Evolutionary conservation across 768 basidiomycete species (phyloP).

Genomic region (Podaxis sp.): DNA sequence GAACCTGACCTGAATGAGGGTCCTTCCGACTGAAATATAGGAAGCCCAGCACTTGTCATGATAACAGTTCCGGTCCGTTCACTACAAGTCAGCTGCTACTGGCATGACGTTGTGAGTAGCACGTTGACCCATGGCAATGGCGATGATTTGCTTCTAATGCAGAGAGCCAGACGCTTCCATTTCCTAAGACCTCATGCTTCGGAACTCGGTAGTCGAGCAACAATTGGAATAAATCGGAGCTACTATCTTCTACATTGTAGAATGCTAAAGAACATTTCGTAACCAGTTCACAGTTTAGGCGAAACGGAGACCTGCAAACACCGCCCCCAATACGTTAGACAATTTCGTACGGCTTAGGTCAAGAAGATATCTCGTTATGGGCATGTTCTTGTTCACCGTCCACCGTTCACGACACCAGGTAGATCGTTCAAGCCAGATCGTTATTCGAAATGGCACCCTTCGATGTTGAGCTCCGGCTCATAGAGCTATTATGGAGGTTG

Average conservation of each 20-base stretch:
- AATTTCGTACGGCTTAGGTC: neutral
- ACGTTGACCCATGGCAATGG: neutral
- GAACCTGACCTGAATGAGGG: neutral
- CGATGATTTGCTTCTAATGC: neutral
- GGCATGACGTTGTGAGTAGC: neutral
- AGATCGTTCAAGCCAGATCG: conserved; percentile 3
- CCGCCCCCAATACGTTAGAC: neutral
- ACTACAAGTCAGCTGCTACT: neutral
- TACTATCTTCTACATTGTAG: neutral
- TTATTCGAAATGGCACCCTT: neutral
- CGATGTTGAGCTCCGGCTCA: neutral
- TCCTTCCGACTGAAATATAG: neutral
- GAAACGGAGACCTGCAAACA: neutral
- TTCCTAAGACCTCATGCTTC: neutral
- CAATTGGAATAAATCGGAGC: neutral
- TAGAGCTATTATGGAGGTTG: conserved; percentile 34
- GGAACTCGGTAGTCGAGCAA: neutral
- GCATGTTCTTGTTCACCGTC: neutral
- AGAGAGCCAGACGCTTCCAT: neutral
- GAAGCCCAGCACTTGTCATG: neutral
- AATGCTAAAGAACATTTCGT: neutral
- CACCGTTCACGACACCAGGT: neutral
- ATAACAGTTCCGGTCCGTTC: neutral
- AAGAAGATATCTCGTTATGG: too few relatives aligned
- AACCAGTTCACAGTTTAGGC: neutral